Conservation (phyloP, 208 protist species). For the Strigomonas culicis region DNA sequence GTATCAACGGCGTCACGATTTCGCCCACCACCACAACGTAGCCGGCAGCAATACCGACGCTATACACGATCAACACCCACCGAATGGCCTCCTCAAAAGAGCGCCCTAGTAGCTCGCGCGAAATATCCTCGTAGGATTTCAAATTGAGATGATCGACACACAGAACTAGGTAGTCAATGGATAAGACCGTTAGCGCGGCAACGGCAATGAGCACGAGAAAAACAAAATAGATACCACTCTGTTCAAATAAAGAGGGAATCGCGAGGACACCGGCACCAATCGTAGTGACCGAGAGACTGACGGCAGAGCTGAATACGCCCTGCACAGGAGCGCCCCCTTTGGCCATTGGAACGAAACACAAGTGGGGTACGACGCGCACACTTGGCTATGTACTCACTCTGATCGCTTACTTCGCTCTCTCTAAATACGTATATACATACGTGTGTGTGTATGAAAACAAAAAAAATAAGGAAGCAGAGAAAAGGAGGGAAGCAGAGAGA, state of each 20-base stretch:
- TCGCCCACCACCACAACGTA: slow-evolving; percentile 79
- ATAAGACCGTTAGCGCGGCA: slow-evolving; percentile 48
- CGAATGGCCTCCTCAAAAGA: slow-evolving; percentile 55
- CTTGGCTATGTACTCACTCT: too few species aligned
- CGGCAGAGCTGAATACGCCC: slow-evolving; percentile 35
- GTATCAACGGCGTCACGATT: slow-evolving; percentile 60
- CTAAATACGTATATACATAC: not conserved
- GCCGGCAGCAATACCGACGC: slow-evolving; percentile 54
- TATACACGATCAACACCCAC: slow-evolving; percentile 76
- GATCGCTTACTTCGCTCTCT: not conserved
- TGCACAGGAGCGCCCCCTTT: not conserved
- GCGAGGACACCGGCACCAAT: slow-evolving; percentile 68
- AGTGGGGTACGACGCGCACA: too few species aligned
- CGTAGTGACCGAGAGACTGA: slow-evolving; percentile 65
- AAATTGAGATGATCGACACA: slow-evolving; percentile 54
- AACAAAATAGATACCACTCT: slow-evolving; percentile 57
- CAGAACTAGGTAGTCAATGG: slow-evolving; percentile 75
- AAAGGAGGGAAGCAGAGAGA: slow-evolving; percentile 7
- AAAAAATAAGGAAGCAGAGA: not conserved
- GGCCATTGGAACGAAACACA: not conserved
- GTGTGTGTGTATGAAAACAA: not conserved
- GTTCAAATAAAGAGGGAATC: slow-evolving; percentile 55
- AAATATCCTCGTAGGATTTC: slow-evolving; percentile 78
- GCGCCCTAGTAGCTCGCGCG: slow-evolving; percentile 58
- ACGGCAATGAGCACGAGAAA: slow-evolving; percentile 34